phyloP scores from a whole-genome alignment of 768 basidiomycete genomes.

The Symmetrospora coprosmae region DNA sequence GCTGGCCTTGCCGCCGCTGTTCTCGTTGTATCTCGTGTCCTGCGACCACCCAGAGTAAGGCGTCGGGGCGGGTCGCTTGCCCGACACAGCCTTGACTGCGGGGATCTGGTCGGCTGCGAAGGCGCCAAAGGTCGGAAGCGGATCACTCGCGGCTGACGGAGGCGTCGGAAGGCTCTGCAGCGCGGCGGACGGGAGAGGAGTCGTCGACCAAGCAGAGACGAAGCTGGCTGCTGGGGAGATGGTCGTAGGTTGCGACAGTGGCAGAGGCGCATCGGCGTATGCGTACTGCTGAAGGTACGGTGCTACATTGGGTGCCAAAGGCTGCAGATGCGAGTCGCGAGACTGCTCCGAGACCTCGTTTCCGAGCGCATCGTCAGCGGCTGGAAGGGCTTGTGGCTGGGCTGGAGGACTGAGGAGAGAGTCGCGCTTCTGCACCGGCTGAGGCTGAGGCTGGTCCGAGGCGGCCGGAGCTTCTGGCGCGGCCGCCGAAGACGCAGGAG shows the following conservation, averaged over 20 bases:
- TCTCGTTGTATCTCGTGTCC: too few relatives aligned
- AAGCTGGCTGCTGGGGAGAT: background rate
- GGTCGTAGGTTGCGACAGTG: background rate
- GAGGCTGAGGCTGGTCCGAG: background rate
- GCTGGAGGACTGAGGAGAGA: background rate
- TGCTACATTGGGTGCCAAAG: constrained; percentile 1
- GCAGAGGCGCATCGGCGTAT: background rate
- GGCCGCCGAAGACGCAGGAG: background rate
- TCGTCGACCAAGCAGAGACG: background rate
- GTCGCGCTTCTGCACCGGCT: background rate
- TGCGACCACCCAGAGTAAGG: background rate
- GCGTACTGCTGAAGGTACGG: background rate
- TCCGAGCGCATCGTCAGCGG: background rate
- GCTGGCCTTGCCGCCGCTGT: too few relatives aligned
- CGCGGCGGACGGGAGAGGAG: constrained; percentile 2
- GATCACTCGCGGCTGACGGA: too few relatives aligned
- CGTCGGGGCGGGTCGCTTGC: background rate
- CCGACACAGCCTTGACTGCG: too few relatives aligned
- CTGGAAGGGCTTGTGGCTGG: background rate
- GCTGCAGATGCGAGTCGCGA: background rate
- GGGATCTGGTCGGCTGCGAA: too few relatives aligned
- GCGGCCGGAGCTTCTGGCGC: background rate
- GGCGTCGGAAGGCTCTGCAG: too few relatives aligned
- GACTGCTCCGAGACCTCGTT: background rate
- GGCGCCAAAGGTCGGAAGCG: too few relatives aligned